Conservation (phyloP, 2,329 filamentous ascomycete species). For the Gaeumannomyces tritici region DNA sequence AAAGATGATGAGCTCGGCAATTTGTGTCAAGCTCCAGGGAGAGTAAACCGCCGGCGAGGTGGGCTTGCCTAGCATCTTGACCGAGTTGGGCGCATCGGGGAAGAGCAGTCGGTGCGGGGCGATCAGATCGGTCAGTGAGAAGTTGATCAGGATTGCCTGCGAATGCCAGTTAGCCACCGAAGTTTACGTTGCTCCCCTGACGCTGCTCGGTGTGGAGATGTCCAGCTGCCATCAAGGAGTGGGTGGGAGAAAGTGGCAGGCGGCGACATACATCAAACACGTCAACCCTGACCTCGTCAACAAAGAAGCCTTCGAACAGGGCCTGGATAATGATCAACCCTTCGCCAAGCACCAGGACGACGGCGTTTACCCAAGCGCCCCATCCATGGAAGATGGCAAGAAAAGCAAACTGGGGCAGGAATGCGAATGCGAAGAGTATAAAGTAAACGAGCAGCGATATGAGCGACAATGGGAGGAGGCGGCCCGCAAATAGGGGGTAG, state of each 20-base stretch:
- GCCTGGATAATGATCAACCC: constrained; percentile 60
- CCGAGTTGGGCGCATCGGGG: constrained; percentile 58
- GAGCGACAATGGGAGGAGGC: constrained; percentile 70
- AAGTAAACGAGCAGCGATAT: constrained; percentile 76
- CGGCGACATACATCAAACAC: constrained; percentile 63
- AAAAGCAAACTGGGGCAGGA: constrained; percentile 81
- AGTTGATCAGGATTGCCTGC: constrained; percentile 65
- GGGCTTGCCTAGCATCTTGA: constrained; percentile 75
- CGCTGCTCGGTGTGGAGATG: neutral
- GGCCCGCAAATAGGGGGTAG: constrained; percentile 69
- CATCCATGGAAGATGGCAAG: constrained; percentile 81
- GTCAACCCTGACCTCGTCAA: constrained; percentile 69
- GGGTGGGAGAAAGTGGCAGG: neutral
- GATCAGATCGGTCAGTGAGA: constrained; percentile 61
- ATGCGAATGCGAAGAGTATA: constrained; percentile 81
- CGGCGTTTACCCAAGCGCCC: constrained; percentile 82
- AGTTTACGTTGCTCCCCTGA: neutral
- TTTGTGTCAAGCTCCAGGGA: constrained; percentile 86
- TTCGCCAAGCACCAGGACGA: constrained; percentile 79
- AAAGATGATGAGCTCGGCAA: constrained; percentile 70
- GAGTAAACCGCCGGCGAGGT: constrained; percentile 69
- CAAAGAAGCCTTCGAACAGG: constrained; percentile 72
- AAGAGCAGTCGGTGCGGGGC: constrained; percentile 55
- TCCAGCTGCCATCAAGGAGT: neutral
- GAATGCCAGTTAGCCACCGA: constrained; percentile 4